Evolutionary conservation across 441 rosid species (phyloP), one percentile per base, ranked within the genome.

Genomic region (Macaranga tanarius): DNA sequence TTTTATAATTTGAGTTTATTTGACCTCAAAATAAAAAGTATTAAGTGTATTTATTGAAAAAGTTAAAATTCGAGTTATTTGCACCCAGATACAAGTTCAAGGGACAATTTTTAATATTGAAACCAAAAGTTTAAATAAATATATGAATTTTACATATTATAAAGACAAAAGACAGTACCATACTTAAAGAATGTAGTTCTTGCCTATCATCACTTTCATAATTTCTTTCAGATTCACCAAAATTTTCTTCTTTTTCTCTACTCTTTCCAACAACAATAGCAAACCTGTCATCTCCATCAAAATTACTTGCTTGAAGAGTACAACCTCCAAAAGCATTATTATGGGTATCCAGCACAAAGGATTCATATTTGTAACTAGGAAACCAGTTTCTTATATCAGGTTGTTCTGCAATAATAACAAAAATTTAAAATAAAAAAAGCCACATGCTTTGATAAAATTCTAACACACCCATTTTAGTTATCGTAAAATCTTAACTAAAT

Each of bases 321-420:
- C 65, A 31, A 60, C 69, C 82, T 66, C 69, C 70, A 55, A 70
- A 55, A 60, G 28, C 73, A 57, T 73, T 72, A 52, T 71, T 83
- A 10, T 59, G 72, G 28, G 86, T 76, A 62, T 77, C 83, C 87
- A 84, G 64, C 15, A 59, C 75, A 13, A 82, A 77, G 47, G 88
- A 77, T 55, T 85, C 87, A 62, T 80, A 81, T 54, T 73, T 62
- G 68, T 76, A 84, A 72, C 88, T 83, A 26, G 86, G 65, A 75
- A 84, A 85, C 93, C 88, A 87, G 73, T 86, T 77, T 56, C 86
- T 61, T 66, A 85, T 65, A 23, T 86, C 86, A 44, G 88, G 88
- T 54, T 86, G 89, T 70, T 88, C 90, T 84, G 82, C 60, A 26
- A 65, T n/a, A 48, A 55, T 23, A 47, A 25, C 13, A 16, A 64